phyloP scores from a whole-genome alignment of 2,329 filamentous ascomycete genomes.

The Hypoxylon sp. region DNA sequence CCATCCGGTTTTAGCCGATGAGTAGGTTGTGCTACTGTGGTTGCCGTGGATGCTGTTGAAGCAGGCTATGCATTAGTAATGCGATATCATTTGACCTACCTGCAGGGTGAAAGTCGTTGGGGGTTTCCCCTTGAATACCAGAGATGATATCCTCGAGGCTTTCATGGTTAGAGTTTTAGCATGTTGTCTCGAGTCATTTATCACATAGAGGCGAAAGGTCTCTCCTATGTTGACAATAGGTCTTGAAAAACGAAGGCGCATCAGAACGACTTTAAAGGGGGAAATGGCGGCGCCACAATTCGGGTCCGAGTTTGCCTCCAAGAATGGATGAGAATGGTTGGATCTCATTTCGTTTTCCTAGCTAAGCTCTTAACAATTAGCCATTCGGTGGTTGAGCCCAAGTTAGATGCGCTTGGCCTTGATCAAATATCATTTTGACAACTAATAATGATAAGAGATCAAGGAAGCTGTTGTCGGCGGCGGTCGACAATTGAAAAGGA shows the following conservation, averaged over 20 bases:
- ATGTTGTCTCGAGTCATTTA: no score
- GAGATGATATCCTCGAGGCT: neutral
- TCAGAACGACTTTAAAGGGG: conserved; percentile 3
- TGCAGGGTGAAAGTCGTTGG: neutral
- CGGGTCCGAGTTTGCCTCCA: neutral
- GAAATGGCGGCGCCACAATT: conserved; percentile 6
- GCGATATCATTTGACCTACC: no score
- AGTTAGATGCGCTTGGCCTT: neutral
- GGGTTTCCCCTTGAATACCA: neutral
- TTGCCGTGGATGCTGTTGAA: neutral
- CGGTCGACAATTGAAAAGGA: neutral
- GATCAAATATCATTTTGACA: neutral
- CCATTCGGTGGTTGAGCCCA: neutral
- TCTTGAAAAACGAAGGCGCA: conserved; percentile 3
- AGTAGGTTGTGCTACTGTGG: neutral
- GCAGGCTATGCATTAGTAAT: neutral
- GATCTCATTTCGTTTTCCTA: neutral
- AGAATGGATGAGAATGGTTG: neutral
- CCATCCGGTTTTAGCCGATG: neutral
- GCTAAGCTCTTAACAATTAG: conserved; percentile 1
- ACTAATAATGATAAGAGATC: neutral
- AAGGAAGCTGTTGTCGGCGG: neutral
- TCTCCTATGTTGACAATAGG: neutral
- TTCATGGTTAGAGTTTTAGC: neutral
- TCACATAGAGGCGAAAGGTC: no score